Evolutionary conservation across 2,329 filamentous ascomycete species (phyloP).

Genomic region (Exophiala xenobiotica): DNA sequence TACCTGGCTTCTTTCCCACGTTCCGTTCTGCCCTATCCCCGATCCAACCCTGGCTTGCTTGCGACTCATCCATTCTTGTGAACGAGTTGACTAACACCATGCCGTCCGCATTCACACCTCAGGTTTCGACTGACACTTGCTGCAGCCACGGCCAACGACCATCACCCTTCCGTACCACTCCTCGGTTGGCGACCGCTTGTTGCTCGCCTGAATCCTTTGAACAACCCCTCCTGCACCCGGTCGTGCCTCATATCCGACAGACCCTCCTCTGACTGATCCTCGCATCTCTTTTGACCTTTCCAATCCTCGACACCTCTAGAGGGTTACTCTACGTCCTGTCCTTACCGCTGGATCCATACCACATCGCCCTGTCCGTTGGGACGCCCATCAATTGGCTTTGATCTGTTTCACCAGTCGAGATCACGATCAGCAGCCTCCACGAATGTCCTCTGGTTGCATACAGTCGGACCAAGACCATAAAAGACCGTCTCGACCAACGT

Average conservation of each 20-base stretch:
- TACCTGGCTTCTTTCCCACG: neutral
- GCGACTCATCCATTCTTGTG: neutral
- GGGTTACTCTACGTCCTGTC: constrained; percentile 25
- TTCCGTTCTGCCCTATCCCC: constrained; percentile 1
- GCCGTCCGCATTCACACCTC: neutral
- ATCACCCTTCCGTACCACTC: constrained; percentile 7
- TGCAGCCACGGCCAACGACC: constrained; percentile 14
- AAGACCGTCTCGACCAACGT: constrained; percentile 4
- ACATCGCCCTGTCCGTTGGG: neutral
- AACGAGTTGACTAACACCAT: neutral
- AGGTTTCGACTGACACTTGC: neutral
- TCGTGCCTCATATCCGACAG: constrained; percentile 18
- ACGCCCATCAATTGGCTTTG: neutral
- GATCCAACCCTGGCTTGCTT: neutral
- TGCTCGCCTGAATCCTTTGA: constrained; percentile 23
- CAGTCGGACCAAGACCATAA: neutral
- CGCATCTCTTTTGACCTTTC: constrained; percentile 10
- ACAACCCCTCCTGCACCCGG: constrained; percentile 12
- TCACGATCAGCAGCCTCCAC: neutral
- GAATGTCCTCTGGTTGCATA: neutral
- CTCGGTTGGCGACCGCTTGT: constrained; percentile 11
- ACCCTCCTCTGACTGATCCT: constrained; percentile 20
- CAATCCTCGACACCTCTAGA: constrained; percentile 10
- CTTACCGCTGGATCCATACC: constrained; percentile 21
- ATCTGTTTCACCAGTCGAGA: neutral